Conservation (phyloP, 345 rosid species). For the Leavenworthia alabamica region DNA sequence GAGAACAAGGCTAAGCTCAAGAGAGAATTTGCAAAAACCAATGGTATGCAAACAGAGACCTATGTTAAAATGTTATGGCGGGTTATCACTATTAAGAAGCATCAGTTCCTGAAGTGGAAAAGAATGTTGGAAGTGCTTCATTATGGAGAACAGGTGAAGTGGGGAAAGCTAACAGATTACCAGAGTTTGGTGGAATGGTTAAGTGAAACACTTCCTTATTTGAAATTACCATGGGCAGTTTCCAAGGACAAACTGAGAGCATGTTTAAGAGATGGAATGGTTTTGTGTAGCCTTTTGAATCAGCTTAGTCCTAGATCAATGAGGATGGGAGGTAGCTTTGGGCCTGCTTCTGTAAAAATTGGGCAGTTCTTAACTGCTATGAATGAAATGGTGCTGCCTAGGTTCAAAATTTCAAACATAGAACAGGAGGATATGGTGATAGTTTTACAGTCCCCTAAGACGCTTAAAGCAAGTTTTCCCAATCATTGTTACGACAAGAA, state of each 20-base stretch:
- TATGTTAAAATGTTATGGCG: too few species aligned
- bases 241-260: slow-evolving; percentile 53
- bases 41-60: too few species aligned
- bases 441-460: slow-evolving; percentile 62
- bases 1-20: too few species aligned
- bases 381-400: slow-evolving; percentile 65
- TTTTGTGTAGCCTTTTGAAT: slow-evolving; percentile 55
- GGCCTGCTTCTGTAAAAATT: slow-evolving; percentile 39
- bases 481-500: slow-evolving; percentile 33
- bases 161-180: too few species aligned
- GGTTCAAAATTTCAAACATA: slow-evolving; percentile 57
- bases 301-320: slow-evolving; percentile 47
- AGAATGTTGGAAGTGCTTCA: too few species aligned
- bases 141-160: too few species aligned
- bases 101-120: too few species aligned
- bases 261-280: slow-evolving; percentile 64
- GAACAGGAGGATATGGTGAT: slow-evolving; percentile 74
- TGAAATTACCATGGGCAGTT: slow-evolving; percentile 50
- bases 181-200: slow-evolving; percentile 61
- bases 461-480: slow-evolving; percentile 47
- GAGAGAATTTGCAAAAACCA: too few species aligned
- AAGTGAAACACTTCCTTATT: slow-evolving; percentile 46
- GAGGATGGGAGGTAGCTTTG: slow-evolving; percentile 43
- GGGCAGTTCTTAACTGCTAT: slow-evolving; percentile 48
- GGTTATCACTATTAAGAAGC: too few species aligned